Evolutionary conservation across 495 filamentous ascomycete species (phyloP), one percentile per base, ranked within the genome.

Genomic region (Beverwykella pulmonaria): DNA sequence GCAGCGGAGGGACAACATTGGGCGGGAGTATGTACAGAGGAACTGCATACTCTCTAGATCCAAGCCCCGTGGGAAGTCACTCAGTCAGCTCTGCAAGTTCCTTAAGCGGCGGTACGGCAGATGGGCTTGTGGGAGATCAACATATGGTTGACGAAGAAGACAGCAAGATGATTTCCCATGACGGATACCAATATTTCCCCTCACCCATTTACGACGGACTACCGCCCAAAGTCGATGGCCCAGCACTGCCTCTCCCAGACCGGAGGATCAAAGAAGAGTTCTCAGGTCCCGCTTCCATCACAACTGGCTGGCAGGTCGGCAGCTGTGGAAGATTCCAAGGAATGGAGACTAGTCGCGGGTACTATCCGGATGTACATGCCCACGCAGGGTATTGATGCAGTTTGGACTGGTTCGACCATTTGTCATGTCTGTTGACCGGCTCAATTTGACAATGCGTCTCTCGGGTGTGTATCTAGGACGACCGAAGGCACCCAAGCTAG

Each of bases 101-200:
- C n/a, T 41, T 75, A n/a, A 74, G 67, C 50, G 75, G 74, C 29
- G 74, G 73, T 2, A 64, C 73, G 7, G 71, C 67, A 1, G 74
- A 73, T 34, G 65, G 68, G 41, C 65, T 73, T 7, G 63, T 73
- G 15, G 66, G 61, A 15, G 54, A 68, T 26, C 75, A 76, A 22
- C 63, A 69, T 19, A 64, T 73, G 59, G 75, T 76, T 59, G 62
- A 73, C 41, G 74, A 74, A 25, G 67, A 70, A 23, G 72, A 74
- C 29, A 66, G 53, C n/a, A 70, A 70, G 32, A 57, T 59, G 39
- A 74, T 75, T 46, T 44, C 53, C 0, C 63, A 63, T 58, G 58
- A 70, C 8, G 70, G 67, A 6, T 78, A 78, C 52, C 71, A 72
- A 29, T 78, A 78, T 59, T 76, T 70, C 63, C 75, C 76, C 0